phyloP scores from a whole-genome alignment of 2,329 filamentous ascomycete genomes.

The Venturia pyrina region DNA sequence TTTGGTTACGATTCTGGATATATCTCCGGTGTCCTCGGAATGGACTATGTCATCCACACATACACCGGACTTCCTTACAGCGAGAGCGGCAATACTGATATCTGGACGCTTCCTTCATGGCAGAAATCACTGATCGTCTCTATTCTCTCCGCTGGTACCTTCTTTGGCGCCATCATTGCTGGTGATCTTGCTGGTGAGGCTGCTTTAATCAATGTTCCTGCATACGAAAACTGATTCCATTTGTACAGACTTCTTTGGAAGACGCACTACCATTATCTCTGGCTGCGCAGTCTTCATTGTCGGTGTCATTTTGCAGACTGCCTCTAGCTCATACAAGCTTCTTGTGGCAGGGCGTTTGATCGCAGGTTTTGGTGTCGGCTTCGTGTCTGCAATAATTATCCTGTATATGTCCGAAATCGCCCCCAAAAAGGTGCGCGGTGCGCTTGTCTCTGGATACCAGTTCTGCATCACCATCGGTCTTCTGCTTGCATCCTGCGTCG shows the following conservation, averaged over 20 bases:
- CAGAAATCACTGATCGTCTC: constrained; percentile 56
- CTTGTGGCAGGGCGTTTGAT: constrained; percentile 62
- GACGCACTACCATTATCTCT: constrained; percentile 59
- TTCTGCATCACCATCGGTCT: constrained; percentile 76
- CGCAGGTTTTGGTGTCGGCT: constrained; percentile 62
- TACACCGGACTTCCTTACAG: constrained; percentile 12
- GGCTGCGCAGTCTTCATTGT: constrained; percentile 59
- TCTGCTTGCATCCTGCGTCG: constrained; percentile 62
- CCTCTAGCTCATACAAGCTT: constrained; percentile 48
- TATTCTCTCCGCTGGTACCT: constrained; percentile 67
- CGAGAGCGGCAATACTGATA: background rate
- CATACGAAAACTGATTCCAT: background rate
- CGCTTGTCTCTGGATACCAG: constrained; percentile 73
- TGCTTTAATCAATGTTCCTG: background rate
- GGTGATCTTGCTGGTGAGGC: constrained; percentile 52
- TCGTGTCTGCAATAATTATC: constrained; percentile 54
- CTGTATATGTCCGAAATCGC: constrained; percentile 37
- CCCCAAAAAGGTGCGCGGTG: constrained; percentile 42
- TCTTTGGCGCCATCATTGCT: constrained; percentile 57
- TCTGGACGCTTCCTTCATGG: constrained; percentile 17
- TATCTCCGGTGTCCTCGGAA: constrained; percentile 54
- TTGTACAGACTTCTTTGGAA: constrained; percentile 54
- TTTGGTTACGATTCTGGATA: constrained; percentile 73
- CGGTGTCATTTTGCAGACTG: constrained; percentile 49
- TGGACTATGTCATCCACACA: constrained; percentile 16